Percentiles rank a stretch among this genome's conserved stretches.
Conservation (phyloP, 306 rosid species). For the Citrullus amarus region DNA sequence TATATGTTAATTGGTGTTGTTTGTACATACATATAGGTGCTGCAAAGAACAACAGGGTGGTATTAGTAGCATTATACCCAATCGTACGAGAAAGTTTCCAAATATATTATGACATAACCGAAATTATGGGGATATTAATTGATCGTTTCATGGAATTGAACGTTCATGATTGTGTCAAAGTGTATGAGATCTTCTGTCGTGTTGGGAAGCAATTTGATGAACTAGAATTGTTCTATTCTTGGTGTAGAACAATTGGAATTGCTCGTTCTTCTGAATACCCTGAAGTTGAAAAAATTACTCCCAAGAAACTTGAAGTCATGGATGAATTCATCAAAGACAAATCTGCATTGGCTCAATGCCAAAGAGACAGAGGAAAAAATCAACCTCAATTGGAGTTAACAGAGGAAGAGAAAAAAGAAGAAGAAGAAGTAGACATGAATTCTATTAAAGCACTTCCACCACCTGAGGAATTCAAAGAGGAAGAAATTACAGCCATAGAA, state of each 20-base stretch:
- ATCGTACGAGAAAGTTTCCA: conserved; percentile 71
- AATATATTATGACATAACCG: conserved; percentile 53
- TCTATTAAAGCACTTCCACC: conserved; percentile 58
- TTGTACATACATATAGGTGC: conserved; percentile 27
- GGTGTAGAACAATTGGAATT: conserved; percentile 56
- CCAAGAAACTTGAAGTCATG: conserved; percentile 63
- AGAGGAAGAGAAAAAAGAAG: conserved; percentile 8
- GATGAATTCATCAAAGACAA: conserved; percentile 64
- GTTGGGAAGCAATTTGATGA: conserved; percentile 79
- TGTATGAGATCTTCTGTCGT: conserved; percentile 62
- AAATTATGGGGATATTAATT: conserved; percentile 34
- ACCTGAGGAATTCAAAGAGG: conserved; percentile 24
- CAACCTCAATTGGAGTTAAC: neutral
- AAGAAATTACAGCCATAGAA: conserved; percentile 16
- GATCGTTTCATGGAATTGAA: conserved; percentile 64
- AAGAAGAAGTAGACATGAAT: conserved; percentile 33
- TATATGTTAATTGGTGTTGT: neutral
- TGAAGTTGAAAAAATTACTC: conserved; percentile 55
- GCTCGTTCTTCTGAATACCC: conserved; percentile 85
- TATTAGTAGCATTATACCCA: conserved; percentile 63
- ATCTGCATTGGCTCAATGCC: conserved; percentile 23
- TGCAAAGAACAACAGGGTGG: conserved; percentile 57
- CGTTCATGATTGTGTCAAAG: conserved; percentile 37
- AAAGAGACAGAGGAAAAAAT: neutral
- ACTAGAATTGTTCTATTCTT: conserved; percentile 51